These are phyloP conservation scores for Rhizopogon rudus DNA, from an alignment of 768 basidiomycete genomes.

Conservation along the genomic window DNA sequence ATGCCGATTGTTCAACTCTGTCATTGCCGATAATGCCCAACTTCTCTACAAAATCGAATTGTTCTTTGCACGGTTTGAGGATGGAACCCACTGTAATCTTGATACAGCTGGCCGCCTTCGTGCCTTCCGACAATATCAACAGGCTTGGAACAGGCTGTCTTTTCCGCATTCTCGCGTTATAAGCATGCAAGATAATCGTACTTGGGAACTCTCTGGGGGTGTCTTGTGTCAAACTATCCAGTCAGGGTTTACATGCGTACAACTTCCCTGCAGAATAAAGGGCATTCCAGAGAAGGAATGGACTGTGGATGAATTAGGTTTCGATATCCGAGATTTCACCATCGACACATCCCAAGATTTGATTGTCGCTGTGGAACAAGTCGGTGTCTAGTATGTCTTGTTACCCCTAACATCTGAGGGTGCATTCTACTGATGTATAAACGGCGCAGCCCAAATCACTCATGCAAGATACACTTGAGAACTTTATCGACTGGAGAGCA, in stretches of 20 bases:
- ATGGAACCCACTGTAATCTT: conserved; percentile 12
- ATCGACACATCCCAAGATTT: conserved; percentile 33
- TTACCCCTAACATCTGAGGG: neutral
- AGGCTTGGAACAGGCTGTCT: conserved; percentile 23
- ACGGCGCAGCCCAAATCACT: conserved; percentile 10
- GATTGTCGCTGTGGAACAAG: conserved; percentile 24
- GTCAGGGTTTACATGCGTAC: conserved; percentile 13
- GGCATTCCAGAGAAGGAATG: conserved; percentile 23
- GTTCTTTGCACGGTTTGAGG: conserved; percentile 23
- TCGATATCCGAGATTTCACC: conserved; percentile 30
- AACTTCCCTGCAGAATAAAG: conserved; percentile 27
- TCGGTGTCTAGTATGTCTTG: conserved; percentile 15
- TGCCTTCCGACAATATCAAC: conserved; percentile 22
- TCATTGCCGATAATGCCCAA: conserved; percentile 19
- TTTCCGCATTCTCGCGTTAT: conserved; percentile 13
- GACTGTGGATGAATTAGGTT: conserved; percentile 18
- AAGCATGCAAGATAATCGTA: conserved; percentile 12
- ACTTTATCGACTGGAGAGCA: conserved; percentile 22
- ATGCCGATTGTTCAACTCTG: conserved; percentile 24
- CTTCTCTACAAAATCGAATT: conserved; percentile 28
- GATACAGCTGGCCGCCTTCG: conserved; percentile 18
- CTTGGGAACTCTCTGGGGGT: conserved; percentile 33
- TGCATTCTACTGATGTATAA: neutral
- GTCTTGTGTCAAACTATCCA: conserved; percentile 25
- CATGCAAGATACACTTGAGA: conserved; percentile 24